Evolutionary conservation across 768 basidiomycete genomes (phyloP).

Genomic region (Lactarius hatsudake): DNA sequence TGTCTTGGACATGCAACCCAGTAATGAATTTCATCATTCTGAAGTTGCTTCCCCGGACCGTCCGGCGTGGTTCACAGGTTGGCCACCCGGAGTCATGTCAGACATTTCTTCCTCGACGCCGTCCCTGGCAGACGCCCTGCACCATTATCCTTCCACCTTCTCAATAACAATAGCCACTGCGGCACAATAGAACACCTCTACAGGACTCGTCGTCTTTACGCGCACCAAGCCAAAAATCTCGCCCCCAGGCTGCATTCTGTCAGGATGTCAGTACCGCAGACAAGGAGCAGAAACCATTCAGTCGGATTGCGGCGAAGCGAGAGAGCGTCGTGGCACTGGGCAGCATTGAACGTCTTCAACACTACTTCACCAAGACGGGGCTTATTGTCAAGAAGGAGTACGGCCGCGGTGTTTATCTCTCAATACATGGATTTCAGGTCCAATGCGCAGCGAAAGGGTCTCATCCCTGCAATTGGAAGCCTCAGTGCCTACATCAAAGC

Average conservation of each 20-base stretch:
- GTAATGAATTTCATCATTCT: no score
- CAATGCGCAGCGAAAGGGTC: constrained; percentile 51
- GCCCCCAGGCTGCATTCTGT: constrained; percentile 77
- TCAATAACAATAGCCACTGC: no score
- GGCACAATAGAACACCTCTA: constrained; percentile 39
- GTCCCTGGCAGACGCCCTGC: constrained; percentile 34
- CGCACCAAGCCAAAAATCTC: constrained; percentile 46
- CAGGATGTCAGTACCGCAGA: constrained; percentile 67
- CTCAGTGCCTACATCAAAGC: constrained; percentile 32
- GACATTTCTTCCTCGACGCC: constrained; percentile 45
- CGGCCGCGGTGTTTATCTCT: constrained; percentile 33
- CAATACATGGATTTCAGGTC: constrained; percentile 35
- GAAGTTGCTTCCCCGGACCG: not conserved
- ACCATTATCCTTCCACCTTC: no score
- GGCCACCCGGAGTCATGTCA: constrained; percentile 27
- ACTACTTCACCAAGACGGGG: constrained; percentile 90
- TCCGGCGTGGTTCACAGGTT: not conserved
- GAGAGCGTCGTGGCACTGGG: constrained; percentile 92
- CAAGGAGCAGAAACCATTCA: constrained; percentile 82
- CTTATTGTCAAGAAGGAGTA: constrained; percentile 68
- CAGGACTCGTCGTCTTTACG: constrained; percentile 43
- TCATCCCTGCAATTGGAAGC: constrained; percentile 77
- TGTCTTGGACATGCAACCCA: no score
- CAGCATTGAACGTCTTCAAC: constrained; percentile 94
- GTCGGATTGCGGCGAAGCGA: constrained; percentile 85